phyloP scores from a whole-genome alignment of 306 rosid species.

The Vigna hirtella region DNA sequence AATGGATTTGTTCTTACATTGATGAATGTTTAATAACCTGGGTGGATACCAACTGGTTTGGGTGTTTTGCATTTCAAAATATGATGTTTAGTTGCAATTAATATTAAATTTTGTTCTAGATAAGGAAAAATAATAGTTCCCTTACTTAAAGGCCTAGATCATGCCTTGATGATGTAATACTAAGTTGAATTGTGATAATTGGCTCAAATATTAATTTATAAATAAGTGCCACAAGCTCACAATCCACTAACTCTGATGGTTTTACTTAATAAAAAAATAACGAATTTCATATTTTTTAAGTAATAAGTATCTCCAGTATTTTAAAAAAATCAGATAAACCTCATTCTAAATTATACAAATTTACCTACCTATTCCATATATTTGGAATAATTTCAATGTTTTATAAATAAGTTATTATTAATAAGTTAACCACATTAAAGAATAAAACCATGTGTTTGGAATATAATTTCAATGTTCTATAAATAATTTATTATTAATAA shows the following conservation, averaged over 20 bases:
- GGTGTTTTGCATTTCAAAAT: not conserved
- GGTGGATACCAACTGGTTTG: not conserved
- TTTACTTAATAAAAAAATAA: no score
- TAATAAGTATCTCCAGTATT: no score
- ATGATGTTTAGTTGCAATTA: not conserved
- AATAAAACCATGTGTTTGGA: no score
- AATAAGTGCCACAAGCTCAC: not conserved
- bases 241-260: not conserved
- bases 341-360: no score
- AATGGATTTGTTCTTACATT: not conserved
- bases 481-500: no score
- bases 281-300: no score
- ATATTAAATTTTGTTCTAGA: not conserved
- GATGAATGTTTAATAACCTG: conserved; percentile 3
- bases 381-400: no score
- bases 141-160: conserved; percentile 15
- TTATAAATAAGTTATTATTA: no score
- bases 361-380: no score
- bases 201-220: conserved; percentile 4
- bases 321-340: no score
- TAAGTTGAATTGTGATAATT: not conserved
- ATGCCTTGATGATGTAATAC: conserved; percentile 33
- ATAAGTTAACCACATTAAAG: no score
- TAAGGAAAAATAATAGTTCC: not conserved
- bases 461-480: no score